A percentile compares a stretch with the other conserved stretches of the same genome.
Evolutionary conservation across 371 early-diverging fungal genomes (phyloP).

Genomic region (Lichtheimia ramosa): DNA sequence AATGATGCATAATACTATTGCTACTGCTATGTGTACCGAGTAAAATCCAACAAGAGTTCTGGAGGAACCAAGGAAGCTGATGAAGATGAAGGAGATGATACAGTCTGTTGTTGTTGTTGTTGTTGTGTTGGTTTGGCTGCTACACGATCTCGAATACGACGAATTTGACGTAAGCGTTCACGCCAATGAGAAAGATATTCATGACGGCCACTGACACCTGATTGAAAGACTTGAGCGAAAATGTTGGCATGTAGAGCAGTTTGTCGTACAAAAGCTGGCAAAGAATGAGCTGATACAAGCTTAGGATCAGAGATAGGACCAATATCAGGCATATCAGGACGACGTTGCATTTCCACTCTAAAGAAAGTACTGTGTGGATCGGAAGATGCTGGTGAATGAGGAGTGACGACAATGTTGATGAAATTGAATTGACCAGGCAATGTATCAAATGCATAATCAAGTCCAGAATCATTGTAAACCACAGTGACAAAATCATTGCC

Average conservation of each 20-base stretch:
- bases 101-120: slow-evolving; percentile 8
- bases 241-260: slow-evolving; percentile 89
- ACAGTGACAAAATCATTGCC: slow-evolving; percentile 95
- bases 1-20: too few relatives aligned
- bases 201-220: slow-evolving; percentile 44
- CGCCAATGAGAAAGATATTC: slow-evolving; percentile 85
- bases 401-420: slow-evolving; percentile 87
- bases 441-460: slow-evolving; percentile 83
- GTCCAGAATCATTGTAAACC: slow-evolving; percentile 90
- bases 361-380: slow-evolving; percentile 48
- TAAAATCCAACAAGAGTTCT: slow-evolving; percentile 5
- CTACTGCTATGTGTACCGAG: slow-evolving; percentile 5
- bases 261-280: slow-evolving; percentile 83
- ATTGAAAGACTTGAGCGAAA: slow-evolving; percentile 83
- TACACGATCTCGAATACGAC: slow-evolving; percentile 63
- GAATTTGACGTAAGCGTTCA: slow-evolving; percentile 86
- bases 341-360: slow-evolving; percentile 68
- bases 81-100: slow-evolving; percentile 5
- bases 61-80: slow-evolving; percentile 9
- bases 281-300: slow-evolving; percentile 74
- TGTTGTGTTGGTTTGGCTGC: not conserved
- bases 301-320: slow-evolving; percentile 82
- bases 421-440: slow-evolving; percentile 94
- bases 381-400: slow-evolving; percentile 53
- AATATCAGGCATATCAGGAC: slow-evolving; percentile 82